These are phyloP conservation scores for Eucalyptus guilfoylei DNA, from an alignment of 345 rosid genomes.

Conservation along the genomic window DNA sequence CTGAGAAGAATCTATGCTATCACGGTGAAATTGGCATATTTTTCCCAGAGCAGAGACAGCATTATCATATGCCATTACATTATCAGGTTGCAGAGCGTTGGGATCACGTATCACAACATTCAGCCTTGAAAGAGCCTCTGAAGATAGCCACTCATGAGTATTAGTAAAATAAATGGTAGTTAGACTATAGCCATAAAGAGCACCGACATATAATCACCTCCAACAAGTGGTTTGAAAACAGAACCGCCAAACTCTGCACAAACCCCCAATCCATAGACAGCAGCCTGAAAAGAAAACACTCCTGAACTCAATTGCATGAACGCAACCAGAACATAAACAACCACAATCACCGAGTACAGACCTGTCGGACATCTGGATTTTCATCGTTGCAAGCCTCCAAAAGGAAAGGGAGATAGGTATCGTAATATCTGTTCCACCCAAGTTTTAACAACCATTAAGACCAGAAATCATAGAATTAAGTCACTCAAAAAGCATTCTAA, in stretches of 20 bases:
- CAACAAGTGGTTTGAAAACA: slow-evolving; percentile 84
- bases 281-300: slow-evolving; percentile 52
- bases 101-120: slow-evolving; percentile 80
- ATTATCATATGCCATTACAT: slow-evolving; percentile 96
- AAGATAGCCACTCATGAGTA: background rate
- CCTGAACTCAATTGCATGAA: background rate
- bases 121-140: slow-evolving; percentile 97
- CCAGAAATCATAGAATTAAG: background rate
- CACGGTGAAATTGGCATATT: slow-evolving; percentile 88
- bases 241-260: slow-evolving; percentile 99
- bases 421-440: slow-evolving; percentile 63
- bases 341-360: slow-evolving; percentile 1
- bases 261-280: slow-evolving; percentile 98
- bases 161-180: background rate
- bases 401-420: slow-evolving; percentile 89
- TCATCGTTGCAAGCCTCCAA: slow-evolving; percentile 98
- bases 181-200: background rate
- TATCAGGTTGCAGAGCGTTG: slow-evolving; percentile 71
- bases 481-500: background rate
- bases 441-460: background rate
- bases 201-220: slow-evolving; percentile 40
- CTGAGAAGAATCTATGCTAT: slow-evolving; percentile 83
- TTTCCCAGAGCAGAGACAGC: slow-evolving; percentile 99
- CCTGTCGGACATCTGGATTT: slow-evolving; percentile 95
- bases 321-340: background rate